A percentile compares a stretch with the other conserved stretches of the same genome.
Evolutionary conservation across 139 green algal species (phyloP).

Genomic region (Nannochloris sp.): DNA sequence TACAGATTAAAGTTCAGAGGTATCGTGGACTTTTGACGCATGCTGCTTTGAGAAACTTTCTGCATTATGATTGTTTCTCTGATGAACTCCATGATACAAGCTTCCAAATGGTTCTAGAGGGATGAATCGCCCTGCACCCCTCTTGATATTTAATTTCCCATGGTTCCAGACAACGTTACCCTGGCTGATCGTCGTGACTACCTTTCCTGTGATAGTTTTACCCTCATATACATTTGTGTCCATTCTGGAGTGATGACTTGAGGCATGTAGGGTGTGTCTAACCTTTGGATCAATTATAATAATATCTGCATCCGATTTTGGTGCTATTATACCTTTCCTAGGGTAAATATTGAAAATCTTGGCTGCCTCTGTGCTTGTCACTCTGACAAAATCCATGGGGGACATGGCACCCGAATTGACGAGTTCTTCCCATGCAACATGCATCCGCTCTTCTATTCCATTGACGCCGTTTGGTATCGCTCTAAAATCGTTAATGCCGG

Average conservation of each 20-base stretch:
- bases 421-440: constrained; percentile 79
- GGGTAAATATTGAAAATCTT: constrained; percentile 90
- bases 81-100: constrained; percentile 18
- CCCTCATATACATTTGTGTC: constrained; percentile 97
- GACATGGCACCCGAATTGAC: constrained; percentile 66
- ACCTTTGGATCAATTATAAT: constrained; percentile 79
- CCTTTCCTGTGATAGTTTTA: constrained; percentile 45
- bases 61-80: too few relatives aligned
- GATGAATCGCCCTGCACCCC: constrained; percentile 47
- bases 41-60: too few relatives aligned
- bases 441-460: constrained; percentile 89
- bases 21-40: too few relatives aligned
- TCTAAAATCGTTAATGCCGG: constrained; percentile 76
- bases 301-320: constrained; percentile 85
- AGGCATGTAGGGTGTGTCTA: constrained; percentile 63
- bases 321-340: constrained; percentile 66
- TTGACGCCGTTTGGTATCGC: constrained; percentile 94
- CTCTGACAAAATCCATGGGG: constrained; percentile 68
- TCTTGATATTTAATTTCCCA: constrained; percentile 50
- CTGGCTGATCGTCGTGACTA: constrained; percentile 77
- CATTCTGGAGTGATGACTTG: constrained; percentile 69
- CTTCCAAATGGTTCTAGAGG: constrained; percentile 9
- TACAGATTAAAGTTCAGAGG: too few relatives aligned
- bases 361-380: constrained; percentile 76
- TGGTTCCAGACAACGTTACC: constrained; percentile 79